These are phyloP conservation scores for Blumeriella jaapii DNA, from an alignment of 2,329 filamentous ascomycete genomes.

Conservation along the genomic window DNA sequence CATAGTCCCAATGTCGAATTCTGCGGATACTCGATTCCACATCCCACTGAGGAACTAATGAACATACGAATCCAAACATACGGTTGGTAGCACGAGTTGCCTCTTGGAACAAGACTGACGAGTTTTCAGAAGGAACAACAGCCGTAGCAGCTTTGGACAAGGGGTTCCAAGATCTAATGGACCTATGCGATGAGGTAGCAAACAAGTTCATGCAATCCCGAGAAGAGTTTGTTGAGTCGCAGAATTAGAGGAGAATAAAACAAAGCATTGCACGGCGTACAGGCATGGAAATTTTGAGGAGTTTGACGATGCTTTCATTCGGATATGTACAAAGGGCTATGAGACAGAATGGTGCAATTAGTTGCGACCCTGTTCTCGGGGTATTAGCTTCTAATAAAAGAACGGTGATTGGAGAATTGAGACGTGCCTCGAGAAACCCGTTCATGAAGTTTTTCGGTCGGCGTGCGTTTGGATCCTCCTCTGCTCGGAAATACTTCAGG, in stretches of 20 bases:
- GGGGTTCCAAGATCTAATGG: slow-evolving; percentile 77
- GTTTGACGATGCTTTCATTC: slow-evolving; percentile 18
- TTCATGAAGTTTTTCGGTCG: slow-evolving; percentile 85
- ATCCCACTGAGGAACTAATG: slow-evolving; percentile 94
- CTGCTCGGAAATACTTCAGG: slow-evolving; percentile 90
- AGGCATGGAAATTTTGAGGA: slow-evolving; percentile 14
- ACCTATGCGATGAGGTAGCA: slow-evolving; percentile 86
- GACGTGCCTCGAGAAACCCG: slow-evolving; percentile 72
- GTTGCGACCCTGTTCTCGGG: slow-evolving; percentile 25
- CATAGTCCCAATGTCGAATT: slow-evolving; percentile 87
- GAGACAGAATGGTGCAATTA: slow-evolving; percentile 18
- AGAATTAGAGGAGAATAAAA: too few species aligned
- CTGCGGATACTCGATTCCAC: slow-evolving; percentile 94
- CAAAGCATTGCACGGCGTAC: slow-evolving; percentile 24
- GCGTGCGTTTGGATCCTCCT: slow-evolving; percentile 64
- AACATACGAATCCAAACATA: slow-evolving; percentile 96
- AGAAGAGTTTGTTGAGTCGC: slow-evolving; percentile 37
- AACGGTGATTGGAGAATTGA: not conserved
- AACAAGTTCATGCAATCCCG: slow-evolving; percentile 70
- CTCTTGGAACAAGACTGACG: slow-evolving; percentile 9
- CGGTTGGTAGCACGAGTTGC: slow-evolving; percentile 43
- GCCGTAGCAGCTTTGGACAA: slow-evolving; percentile 84
- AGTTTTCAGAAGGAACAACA: slow-evolving; percentile 55
- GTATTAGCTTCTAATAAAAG: slow-evolving; percentile 12
- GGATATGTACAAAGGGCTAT: slow-evolving; percentile 26